A percentile compares a stretch with the other conserved stretches of the same genome.
Evolutionary conservation across 768 basidiomycete species (phyloP).

Genomic region (Russula sp.): DNA sequence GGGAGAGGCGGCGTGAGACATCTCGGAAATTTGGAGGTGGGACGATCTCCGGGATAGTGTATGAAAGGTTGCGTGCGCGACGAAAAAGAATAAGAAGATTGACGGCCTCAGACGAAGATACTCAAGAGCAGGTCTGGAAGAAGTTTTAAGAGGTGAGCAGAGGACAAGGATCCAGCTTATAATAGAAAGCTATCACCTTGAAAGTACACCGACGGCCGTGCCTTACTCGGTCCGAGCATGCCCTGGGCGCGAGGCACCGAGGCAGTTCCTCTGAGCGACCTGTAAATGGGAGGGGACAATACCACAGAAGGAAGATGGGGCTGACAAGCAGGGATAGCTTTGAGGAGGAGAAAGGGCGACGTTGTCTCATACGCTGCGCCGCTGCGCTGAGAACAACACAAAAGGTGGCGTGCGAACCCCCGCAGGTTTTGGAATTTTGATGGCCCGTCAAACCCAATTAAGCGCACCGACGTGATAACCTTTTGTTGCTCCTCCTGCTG

Average conservation of each 20-base stretch:
- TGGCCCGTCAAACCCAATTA: conserved; percentile 15
- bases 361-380: conserved; percentile 2
- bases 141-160: conserved; percentile 2
- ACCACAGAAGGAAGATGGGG: conserved; percentile 9
- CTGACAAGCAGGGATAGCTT: neutral
- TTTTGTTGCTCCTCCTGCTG: neutral
- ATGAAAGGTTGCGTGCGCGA: conserved; percentile 1
- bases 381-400: conserved; percentile 23
- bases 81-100: neutral
- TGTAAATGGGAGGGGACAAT: conserved; percentile 17
- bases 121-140: conserved; percentile 4
- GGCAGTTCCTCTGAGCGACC: conserved; percentile 8
- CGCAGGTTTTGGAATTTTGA: neutral
- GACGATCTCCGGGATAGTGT: neutral
- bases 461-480: conserved; percentile 15
- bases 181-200: conserved; percentile 6
- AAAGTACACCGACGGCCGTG: neutral
- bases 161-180: conserved; percentile 13
- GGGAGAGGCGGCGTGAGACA: conserved; percentile 22
- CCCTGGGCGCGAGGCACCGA: conserved; percentile 11
- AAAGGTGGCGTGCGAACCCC: conserved; percentile 22
- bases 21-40: neutral
- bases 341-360: conserved; percentile 6
- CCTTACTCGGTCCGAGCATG: conserved; percentile 17
- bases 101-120: neutral